Evolutionary conservation across 129 eudicot genomes (phyloP), one percentile per base, ranked within the genome.

Genomic region (Pulicaria dysenterica): DNA sequence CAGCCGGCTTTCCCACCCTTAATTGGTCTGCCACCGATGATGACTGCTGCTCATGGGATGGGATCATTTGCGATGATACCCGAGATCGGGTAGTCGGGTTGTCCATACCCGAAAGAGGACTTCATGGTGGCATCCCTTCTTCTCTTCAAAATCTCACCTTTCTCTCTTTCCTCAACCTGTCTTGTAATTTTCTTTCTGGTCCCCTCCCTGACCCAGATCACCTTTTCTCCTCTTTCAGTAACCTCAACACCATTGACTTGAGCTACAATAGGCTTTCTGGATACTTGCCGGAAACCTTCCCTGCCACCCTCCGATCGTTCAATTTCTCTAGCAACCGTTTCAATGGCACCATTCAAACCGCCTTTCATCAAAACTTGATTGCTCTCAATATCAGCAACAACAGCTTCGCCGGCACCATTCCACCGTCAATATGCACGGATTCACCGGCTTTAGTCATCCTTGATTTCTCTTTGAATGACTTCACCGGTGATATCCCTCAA

Each of bases 31-130:
- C 42, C 56, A 1, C 16, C 39, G 13, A 7, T 4, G 60, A 24
- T 37, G 61, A 83, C 58, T 89, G 96, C 71, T 89, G 96, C 62
- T 31, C 3, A 10, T 86, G 96, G 96, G 85, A 82, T 41, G 96
- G 92, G 2, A 55, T 89, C 12, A 13, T 14, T 6, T 89, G 96
- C 54, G 87, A 82, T 65, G 61, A 5, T 11, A 24, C 44, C 5
- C 40, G 53, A 3, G 81, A 75, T 15, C 77, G 86, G 45, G 90
- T 87, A 1, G 82, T 48, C 56, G 12, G 55, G 0, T 43, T 89
- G 12, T 80, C 72, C 66, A 70, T 89, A 6, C 87, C 93, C 3
- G 69, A 70, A 0, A 67, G 70, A 36, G 85, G 89, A 6, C 85
- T 89, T 13, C 38, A 12, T 0, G 90, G 90, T 0, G 10, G 0